Percentiles rank a stretch among this genome's conserved stretches.
These are phyloP conservation scores for Dioscorea alata DNA, from an alignment of 106 monocot species.

Conservation along the genomic window DNA sequence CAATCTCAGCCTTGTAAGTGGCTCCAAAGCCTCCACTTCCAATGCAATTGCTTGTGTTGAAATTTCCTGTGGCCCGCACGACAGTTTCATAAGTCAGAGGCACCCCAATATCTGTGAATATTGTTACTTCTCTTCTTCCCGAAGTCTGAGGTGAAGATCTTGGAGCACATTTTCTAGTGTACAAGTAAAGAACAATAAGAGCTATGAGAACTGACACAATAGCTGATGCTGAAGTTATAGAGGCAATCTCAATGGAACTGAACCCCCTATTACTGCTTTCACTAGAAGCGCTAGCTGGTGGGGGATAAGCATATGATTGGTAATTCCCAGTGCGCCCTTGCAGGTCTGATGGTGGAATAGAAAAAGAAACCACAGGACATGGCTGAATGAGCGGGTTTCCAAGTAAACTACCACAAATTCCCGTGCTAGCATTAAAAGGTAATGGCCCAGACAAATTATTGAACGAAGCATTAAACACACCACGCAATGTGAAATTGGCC, in stretches of 20 bases:
- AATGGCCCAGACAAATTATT: slow-evolving; percentile 86
- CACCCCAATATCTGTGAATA: slow-evolving; percentile 61
- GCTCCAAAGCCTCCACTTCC: slow-evolving; percentile 74
- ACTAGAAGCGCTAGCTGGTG: slow-evolving; percentile 15
- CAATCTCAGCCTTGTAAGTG: slow-evolving; percentile 70
- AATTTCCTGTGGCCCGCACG: slow-evolving; percentile 60
- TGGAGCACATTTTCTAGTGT: slow-evolving; percentile 65
- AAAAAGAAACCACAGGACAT: slow-evolving; percentile 37
- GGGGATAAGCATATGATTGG: slow-evolving; percentile 19
- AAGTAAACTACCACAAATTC: slow-evolving; percentile 47
- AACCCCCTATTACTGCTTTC: slow-evolving; percentile 32
- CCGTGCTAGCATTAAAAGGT: slow-evolving; percentile 37
- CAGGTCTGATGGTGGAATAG: slow-evolving; percentile 36
- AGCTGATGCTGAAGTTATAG: slow-evolving; percentile 59
- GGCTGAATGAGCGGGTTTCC: slow-evolving; percentile 71
- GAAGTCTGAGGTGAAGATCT: slow-evolving; percentile 21
- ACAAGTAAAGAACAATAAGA: slow-evolving; percentile 51
- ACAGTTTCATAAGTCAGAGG: slow-evolving; percentile 62
- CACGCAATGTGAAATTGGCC: slow-evolving; percentile 38
- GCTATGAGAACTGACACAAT: slow-evolving; percentile 62
- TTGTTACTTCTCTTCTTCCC: slow-evolving; percentile 50
- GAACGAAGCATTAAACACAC: slow-evolving; percentile 72
- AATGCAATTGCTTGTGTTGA: slow-evolving; percentile 72
- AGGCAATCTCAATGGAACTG: slow-evolving; percentile 68
- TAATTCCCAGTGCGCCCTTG: slow-evolving; percentile 23